Evolutionary conservation across 176 grass and related monocot genomes (phyloP).

Genomic region (Tuctoria greenei): DNA sequence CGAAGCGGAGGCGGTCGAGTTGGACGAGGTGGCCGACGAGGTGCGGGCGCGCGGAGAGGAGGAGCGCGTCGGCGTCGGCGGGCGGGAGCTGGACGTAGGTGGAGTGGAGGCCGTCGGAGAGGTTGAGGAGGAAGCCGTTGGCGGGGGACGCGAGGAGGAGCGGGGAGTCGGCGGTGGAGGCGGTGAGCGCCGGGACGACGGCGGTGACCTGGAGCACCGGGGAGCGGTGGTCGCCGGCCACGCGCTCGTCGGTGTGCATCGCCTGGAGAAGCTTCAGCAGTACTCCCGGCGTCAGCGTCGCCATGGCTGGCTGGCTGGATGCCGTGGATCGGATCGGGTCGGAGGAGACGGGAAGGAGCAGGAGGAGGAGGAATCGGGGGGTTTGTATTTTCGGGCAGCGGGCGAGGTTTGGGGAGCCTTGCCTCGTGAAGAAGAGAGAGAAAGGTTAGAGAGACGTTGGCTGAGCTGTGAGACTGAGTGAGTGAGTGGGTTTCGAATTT

Average conservation of each 20-base stretch:
- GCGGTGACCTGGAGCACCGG: conserved; percentile 78
- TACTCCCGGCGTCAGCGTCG: conserved; percentile 66
- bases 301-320: too few species aligned
- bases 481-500: too few species aligned
- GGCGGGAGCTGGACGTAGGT: conserved; percentile 67
- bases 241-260: conserved; percentile 73
- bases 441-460: too few species aligned
- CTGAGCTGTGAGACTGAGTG: too few species aligned
- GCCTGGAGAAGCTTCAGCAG: conserved; percentile 76
- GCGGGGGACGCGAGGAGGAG: conserved; percentile 79
- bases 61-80: conserved; percentile 58
- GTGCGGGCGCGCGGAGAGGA: conserved; percentile 67
- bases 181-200: conserved; percentile 72
- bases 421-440: too few species aligned
- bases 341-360: neutral
- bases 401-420: too few species aligned
- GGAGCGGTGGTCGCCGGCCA: conserved; percentile 70
- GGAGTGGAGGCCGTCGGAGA: conserved; percentile 75
- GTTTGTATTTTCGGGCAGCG: too few species aligned
- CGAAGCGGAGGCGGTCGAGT: conserved; percentile 72
- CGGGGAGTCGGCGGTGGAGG: conserved; percentile 72
- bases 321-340: too few species aligned
- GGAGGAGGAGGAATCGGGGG: too few species aligned
- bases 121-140: conserved; percentile 85
- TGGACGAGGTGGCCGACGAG: conserved; percentile 79